Evolutionary conservation across 257 asterid genomes (phyloP).

Genomic region (Solanum etuberosum): DNA sequence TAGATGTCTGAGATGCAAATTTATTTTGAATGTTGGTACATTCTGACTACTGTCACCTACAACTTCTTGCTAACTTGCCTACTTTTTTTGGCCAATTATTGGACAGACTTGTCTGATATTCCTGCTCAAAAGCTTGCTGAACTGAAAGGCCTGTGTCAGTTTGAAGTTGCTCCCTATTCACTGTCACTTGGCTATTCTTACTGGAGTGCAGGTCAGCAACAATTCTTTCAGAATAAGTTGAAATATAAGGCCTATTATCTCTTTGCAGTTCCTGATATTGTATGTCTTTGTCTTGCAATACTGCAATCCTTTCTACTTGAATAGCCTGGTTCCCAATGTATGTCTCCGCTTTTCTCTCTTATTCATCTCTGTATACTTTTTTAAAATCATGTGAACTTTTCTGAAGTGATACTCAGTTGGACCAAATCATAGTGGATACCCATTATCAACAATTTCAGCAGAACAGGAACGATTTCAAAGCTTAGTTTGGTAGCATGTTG

Average conservation of each 20-base stretch:
- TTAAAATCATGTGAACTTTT: neutral
- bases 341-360: neutral
- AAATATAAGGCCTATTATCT: neutral
- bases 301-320: neutral
- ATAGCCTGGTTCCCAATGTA: neutral
- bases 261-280: neutral
- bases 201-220: conserved; percentile 66
- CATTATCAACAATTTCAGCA: neutral
- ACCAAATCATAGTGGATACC: neutral
- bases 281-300: neutral
- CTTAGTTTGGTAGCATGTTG: neutral
- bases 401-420: neutral
- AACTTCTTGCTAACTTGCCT: neutral
- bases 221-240: neutral
- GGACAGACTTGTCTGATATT: conserved; percentile 68
- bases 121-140: conserved; percentile 59
- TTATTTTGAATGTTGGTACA: neutral
- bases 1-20: neutral
- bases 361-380: neutral
- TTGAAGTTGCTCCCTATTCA: conserved; percentile 65
- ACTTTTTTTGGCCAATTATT: neutral
- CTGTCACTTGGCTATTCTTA: conserved; percentile 80
- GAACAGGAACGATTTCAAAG: neutral
- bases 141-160: conserved; percentile 54
- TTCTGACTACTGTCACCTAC: neutral